phyloP scores from a whole-genome alignment of 2,329 filamentous ascomycete genomes.

The Onygenales sp. region DNA sequence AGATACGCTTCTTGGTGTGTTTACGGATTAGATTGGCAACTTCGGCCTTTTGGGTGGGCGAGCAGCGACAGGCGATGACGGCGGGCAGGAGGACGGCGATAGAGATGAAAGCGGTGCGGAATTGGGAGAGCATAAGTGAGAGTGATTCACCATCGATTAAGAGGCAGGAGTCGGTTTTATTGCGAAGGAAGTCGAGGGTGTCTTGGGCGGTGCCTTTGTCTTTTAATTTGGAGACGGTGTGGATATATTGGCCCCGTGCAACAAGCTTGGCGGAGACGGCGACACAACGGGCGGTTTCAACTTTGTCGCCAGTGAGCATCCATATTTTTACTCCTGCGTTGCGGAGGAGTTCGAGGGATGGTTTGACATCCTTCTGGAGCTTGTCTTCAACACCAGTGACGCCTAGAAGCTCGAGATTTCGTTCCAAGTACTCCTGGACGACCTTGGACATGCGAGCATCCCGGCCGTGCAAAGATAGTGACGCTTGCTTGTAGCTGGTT shows the following conservation, averaged over 20 bases:
- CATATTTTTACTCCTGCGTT: conserved; percentile 99
- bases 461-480: conserved; percentile 67
- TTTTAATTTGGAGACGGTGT: conserved; percentile 79
- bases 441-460: conserved; percentile 75
- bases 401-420: conserved; percentile 83
- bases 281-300: conserved; percentile 93
- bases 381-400: conserved; percentile 98
- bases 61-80: conserved; percentile 93
- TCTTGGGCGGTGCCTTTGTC: conserved; percentile 79
- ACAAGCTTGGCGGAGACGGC: conserved; percentile 93
- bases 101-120: conserved; percentile 75
- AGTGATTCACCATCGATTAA: conserved; percentile 93
- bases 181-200: conserved; percentile 76
- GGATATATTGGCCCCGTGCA: conserved; percentile 86
- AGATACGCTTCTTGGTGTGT: conserved; percentile 88
- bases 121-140: conserved; percentile 70
- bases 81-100: conserved; percentile 79
- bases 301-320: conserved; percentile 99
- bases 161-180: conserved; percentile 76
- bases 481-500: conserved; percentile 64
- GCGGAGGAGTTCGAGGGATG: conserved; percentile 83
- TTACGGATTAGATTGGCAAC: conserved; percentile 82
- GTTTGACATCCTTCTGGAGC: conserved; percentile 89
- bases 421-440: conserved; percentile 72
- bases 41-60: conserved; percentile 93